phyloP scores from a whole-genome alignment of 2,329 filamentous ascomycete species.

The Cordyceps javanica region DNA sequence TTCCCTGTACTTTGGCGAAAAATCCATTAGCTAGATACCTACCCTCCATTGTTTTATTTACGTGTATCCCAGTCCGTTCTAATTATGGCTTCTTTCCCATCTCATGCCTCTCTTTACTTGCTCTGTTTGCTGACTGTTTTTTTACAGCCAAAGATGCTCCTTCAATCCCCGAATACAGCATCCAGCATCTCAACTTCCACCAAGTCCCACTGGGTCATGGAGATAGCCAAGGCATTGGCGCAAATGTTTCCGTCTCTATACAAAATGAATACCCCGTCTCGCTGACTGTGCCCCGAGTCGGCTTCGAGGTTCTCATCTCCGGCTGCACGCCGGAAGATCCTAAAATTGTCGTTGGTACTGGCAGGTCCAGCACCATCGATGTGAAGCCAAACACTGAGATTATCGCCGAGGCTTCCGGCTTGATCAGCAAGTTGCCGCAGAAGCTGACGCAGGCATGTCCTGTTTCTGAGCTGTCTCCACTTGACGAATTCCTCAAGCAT shows the following conservation, averaged over 20 bases:
- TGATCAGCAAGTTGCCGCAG: slow-evolving; percentile 68
- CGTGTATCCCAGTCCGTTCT: slow-evolving; percentile 9
- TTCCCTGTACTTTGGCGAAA: slow-evolving; percentile 56
- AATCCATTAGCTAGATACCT: slow-evolving; percentile 28
- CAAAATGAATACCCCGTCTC: slow-evolving; percentile 74
- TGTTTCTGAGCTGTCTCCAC: slow-evolving; percentile 67
- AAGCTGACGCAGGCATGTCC: slow-evolving; percentile 70
- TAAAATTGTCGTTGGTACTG: slow-evolving; percentile 73
- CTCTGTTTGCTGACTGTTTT: slow-evolving; percentile 30
- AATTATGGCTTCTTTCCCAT: neutral
- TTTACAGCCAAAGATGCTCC: slow-evolving; percentile 64
- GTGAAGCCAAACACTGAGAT: slow-evolving; percentile 65
- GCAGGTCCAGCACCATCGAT: slow-evolving; percentile 59
- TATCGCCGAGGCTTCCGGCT: slow-evolving; percentile 61
- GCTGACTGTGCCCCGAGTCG: slow-evolving; percentile 69
- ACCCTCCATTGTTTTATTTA: slow-evolving; percentile 11
- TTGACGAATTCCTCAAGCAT: slow-evolving; percentile 73
- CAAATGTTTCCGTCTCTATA: slow-evolving; percentile 67
- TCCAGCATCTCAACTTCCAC: slow-evolving; percentile 72
- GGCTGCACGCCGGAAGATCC: slow-evolving; percentile 68
- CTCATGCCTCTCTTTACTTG: slow-evolving; percentile 14
- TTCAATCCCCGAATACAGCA: slow-evolving; percentile 71
- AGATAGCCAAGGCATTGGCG: slow-evolving; percentile 63
- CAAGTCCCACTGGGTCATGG: slow-evolving; percentile 52
- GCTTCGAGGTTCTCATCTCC: slow-evolving; percentile 78